Evolutionary conservation across 164 flowering plant genomes (phyloP).

Genomic region (Aristolochia fimbriata): DNA sequence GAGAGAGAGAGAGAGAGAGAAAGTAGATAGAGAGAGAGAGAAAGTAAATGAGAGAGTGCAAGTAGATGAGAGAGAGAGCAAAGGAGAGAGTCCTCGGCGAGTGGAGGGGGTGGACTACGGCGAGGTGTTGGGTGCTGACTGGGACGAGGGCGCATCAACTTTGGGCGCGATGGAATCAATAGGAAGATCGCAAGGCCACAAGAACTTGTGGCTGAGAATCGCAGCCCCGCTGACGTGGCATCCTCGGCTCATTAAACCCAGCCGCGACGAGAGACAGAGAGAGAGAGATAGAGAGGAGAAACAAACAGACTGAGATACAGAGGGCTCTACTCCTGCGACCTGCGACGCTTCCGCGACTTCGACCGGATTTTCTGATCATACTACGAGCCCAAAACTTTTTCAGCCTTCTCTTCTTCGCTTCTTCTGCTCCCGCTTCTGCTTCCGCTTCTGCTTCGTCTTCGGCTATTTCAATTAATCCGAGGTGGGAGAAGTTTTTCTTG

Average conservation of each 20-base stretch:
- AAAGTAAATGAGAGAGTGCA: neutral
- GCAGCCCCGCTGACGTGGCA: slow-evolving; percentile 3
- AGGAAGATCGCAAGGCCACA: slow-evolving; percentile 5
- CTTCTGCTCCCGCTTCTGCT: neutral
- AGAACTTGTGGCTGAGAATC: slow-evolving; percentile 8
- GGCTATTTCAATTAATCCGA: neutral
- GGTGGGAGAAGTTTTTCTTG: neutral
- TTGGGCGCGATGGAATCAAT: neutral
- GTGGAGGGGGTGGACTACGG: no score
- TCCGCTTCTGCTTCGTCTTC: neutral
- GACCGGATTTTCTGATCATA: no score
- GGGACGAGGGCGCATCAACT: slow-evolving; percentile 3
- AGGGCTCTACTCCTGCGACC: no score
- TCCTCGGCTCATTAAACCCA: neutral
- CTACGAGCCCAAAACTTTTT: no score
- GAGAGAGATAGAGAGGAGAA: neutral
- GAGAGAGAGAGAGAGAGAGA: no score
- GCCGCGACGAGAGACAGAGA: neutral
- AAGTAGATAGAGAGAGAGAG: neutral
- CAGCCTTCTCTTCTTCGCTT: neutral
- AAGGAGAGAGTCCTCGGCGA: neutral
- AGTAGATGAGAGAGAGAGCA: no score
- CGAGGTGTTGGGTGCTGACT: slow-evolving; percentile 5
- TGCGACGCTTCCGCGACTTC: no score
- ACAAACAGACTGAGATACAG: no score